phyloP scores from a whole-genome alignment of 768 basidiomycete species.

The Mycena leptocephala region DNA sequence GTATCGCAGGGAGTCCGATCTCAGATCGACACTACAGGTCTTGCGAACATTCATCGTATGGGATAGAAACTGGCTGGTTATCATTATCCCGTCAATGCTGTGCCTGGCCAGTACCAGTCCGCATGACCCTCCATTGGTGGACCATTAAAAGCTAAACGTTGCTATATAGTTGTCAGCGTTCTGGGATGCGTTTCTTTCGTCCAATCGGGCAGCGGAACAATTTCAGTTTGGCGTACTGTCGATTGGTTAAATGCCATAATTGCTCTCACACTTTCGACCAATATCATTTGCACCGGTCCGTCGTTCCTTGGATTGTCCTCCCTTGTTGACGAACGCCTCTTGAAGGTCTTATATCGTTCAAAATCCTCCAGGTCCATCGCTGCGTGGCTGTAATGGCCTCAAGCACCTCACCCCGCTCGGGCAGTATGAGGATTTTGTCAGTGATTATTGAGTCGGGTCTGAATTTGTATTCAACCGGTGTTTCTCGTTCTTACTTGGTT shows the following conservation, averaged over 20 bases:
- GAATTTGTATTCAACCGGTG: neutral
- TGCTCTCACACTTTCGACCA: constrained; percentile 3
- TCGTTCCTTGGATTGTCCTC: neutral
- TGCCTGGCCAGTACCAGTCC: neutral
- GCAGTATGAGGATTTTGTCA: neutral
- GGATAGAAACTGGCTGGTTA: neutral
- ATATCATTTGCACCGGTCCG: constrained; percentile 17
- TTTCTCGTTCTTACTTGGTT: neutral
- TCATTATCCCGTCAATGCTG: neutral
- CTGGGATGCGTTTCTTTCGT: neutral
- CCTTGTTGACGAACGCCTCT: neutral
- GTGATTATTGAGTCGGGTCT: constrained; percentile 16
- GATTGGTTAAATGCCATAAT: neutral
- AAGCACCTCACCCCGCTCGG: neutral
- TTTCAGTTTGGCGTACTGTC: neutral
- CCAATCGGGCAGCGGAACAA: neutral
- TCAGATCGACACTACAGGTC: neutral
- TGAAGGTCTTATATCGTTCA: constrained; percentile 12
- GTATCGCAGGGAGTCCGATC: neutral
- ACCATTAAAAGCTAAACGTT: too few relatives aligned
- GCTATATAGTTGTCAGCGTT: neutral
- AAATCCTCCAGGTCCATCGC: neutral
- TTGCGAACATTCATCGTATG: neutral
- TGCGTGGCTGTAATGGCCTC: neutral
- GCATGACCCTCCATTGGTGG: neutral